Percentiles rank a stretch among this genome's conserved stretches.
These are phyloP conservation scores for Phylloboletellus chloephorus DNA, from an alignment of 1,284 basidiomycete species.

Conservation along the genomic window DNA sequence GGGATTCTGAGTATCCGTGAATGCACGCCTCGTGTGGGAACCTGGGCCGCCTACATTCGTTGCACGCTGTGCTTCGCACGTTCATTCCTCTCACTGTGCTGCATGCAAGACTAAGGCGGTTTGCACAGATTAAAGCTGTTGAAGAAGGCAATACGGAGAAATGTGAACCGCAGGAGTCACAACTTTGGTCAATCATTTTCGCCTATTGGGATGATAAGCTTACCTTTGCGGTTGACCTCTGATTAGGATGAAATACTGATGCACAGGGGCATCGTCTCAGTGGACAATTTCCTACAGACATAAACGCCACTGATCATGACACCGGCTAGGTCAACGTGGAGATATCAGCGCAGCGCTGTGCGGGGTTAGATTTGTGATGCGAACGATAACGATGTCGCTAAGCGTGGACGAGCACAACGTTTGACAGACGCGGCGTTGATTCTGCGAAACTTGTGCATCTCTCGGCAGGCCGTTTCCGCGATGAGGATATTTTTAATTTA, in stretches of 20 bases:
- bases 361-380: conserved; percentile 10
- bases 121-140: conserved; percentile 28
- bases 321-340: no score
- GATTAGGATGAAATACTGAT: neutral
- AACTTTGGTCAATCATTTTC: neutral
- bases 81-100: neutral
- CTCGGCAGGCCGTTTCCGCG: no score
- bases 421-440: no score
- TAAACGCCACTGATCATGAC: no score
- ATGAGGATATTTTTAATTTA: neutral
- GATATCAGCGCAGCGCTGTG: no score
- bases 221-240: neutral
- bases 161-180: conserved; percentile 3
- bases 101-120: conserved; percentile 1
- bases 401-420: no score
- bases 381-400: no score
- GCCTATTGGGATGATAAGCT: neutral
- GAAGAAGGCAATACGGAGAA: conserved; percentile 20
- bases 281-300: no score
- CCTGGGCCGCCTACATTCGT: conserved; percentile 30
- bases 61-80: conserved; percentile 36
- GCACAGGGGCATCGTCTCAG: no score
- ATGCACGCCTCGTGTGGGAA: conserved; percentile 20
- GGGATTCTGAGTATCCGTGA: neutral
- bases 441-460: no score